These are phyloP conservation scores for Penicillium sp. DNA, from an alignment of 2,329 filamentous ascomycete species.

Conservation along the genomic window DNA sequence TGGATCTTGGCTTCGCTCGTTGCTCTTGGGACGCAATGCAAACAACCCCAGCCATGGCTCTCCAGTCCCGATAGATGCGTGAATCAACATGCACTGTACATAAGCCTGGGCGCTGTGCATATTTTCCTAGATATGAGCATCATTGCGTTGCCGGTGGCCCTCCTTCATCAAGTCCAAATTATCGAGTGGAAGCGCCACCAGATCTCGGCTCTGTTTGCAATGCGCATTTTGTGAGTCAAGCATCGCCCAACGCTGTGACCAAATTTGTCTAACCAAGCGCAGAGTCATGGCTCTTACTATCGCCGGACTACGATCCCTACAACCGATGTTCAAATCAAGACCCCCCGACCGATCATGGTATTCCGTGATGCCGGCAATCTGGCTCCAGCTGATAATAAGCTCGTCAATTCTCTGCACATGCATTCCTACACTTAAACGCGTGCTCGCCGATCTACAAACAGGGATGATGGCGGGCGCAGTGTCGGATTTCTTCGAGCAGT, in stretches of 20 bases:
- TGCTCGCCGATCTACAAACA: constrained; percentile 13
- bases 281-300: constrained; percentile 13
- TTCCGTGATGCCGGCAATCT: constrained; percentile 10
- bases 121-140: constrained; percentile 10
- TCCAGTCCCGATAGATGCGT: constrained; percentile 6
- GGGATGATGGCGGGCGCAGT: constrained; percentile 13
- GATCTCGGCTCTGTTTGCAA: constrained; percentile 12
- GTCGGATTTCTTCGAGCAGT: constrained; percentile 12
- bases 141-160: constrained; percentile 4
- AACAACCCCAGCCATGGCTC: constrained; percentile 5
- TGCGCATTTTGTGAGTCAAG: constrained; percentile 8
- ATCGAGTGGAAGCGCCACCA: constrained; percentile 7
- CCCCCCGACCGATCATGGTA: constrained; percentile 10
- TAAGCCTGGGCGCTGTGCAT: neutral
- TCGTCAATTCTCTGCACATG: constrained; percentile 12
- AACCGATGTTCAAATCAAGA: neutral
- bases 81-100: constrained; percentile 11
- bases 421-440: constrained; percentile 12
- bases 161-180: constrained; percentile 15
- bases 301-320: constrained; percentile 5
- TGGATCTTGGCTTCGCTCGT: constrained; percentile 8
- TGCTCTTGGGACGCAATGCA: constrained; percentile 8
- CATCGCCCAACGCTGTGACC: neutral
- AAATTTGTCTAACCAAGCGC: neutral
- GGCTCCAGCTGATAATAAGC: constrained; percentile 12